Base-by-base conservation (phyloP, 306 rosid genomes). In the Trichosanthes truncata region DNA sequence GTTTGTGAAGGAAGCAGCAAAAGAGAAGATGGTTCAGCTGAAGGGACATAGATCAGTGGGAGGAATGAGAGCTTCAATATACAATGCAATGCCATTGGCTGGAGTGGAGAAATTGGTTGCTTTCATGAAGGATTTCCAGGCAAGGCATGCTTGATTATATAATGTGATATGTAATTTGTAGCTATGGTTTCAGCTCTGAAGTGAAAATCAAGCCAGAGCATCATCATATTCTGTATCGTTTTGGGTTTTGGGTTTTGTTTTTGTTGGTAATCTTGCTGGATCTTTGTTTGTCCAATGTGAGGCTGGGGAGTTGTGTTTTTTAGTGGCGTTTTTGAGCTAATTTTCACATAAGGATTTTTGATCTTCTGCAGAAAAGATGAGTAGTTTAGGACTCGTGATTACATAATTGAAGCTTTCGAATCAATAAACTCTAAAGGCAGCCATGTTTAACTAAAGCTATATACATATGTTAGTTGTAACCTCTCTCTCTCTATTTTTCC, bases 1-100 rank as follows among this genome's bases (percentile, higher is more conserved):
- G 83, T 95, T 95, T 71, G 84, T 95, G 41, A 95, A 95, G 91
- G 99, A 95, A 82, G 97, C 99, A 36, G 89, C 96, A 0, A 87
- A 89, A 84, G 94, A 95, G 82, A 89, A 86, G 80, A 95, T 95
- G 99, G 84, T 95, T 65, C 97, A 95, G 88, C 99, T 95, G 17
- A 95, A 95, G 88, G 97, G 99, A 5, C 99, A 95, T 61, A 89
- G 97, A 76, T 93, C 97, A 0, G 97, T 95, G 66, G 99, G 99
- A 60, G 99, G 99, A 0, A 93, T 95, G 96, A 84, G 97, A 73
- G 99, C 99, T 75, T 95, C 99, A 0, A 95, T 95, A 41, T 95
- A 95, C 82, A 95, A 95, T 82, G 99, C 99, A 7, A 93, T 95
- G 99, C 93, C 99, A 43, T 86, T 93, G 87, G 93, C 99, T 83